Conservation (phyloP, 2,329 filamentous ascomycete species). For the Phyllosticta paracitricarpa region DNA sequence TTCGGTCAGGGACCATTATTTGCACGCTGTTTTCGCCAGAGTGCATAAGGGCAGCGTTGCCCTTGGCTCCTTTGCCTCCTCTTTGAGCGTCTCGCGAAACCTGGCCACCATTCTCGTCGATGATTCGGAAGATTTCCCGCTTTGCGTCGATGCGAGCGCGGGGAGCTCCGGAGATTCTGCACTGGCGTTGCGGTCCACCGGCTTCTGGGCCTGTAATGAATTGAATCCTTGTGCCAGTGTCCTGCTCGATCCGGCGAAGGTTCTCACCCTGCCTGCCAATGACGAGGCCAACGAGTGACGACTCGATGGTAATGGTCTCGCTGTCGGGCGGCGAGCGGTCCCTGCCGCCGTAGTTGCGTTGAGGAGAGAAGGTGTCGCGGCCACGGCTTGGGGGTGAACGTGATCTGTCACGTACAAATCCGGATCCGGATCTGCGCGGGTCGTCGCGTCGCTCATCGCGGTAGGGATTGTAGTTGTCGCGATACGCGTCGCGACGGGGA, state of each 20-base stretch:
- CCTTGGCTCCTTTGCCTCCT: not conserved
- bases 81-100: conserved; percentile 17
- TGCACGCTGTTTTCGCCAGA: conserved; percentile 76
- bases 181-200: conserved; percentile 65
- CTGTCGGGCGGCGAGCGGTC: conserved; percentile 56
- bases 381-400: conserved; percentile 55
- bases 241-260: conserved; percentile 70
- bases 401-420: conserved; percentile 62
- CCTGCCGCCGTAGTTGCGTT: conserved; percentile 39
- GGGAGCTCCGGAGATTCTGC: conserved; percentile 70
- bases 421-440: conserved; percentile 46
- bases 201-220: conserved; percentile 69
- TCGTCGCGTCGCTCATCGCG: conserved; percentile 74
- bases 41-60: not conserved
- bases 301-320: conserved; percentile 80
- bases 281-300: conserved; percentile 76
- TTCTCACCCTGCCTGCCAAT: conserved; percentile 89
- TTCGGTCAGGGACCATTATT: conserved; percentile 91
- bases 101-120: conserved; percentile 69
- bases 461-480: conserved; percentile 73
- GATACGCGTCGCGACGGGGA: conserved; percentile 56
- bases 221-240: conserved; percentile 76
- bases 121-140: conserved; percentile 74
- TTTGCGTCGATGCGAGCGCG: conserved; percentile 67
- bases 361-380: conserved; percentile 51